phyloP scores from a whole-genome alignment of 129 eudicot species.

The Pulicaria dysenterica region DNA sequence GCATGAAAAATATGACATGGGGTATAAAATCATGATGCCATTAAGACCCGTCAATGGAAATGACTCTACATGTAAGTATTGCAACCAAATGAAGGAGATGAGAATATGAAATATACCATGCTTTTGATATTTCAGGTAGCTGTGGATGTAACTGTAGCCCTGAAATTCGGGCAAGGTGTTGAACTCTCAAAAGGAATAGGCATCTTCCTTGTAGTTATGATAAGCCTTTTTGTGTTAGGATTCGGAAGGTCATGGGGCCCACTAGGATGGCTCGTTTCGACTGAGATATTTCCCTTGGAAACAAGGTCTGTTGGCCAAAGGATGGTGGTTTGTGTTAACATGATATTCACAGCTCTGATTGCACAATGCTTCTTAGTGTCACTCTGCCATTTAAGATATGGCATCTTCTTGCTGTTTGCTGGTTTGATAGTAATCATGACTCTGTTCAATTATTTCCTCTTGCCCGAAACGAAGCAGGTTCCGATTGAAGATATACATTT shows the following conservation, averaged over 20 bases:
- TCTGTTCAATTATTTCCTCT: slow-evolving; percentile 57
- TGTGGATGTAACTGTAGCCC: slow-evolving; percentile 62
- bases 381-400: slow-evolving; percentile 69
- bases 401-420: slow-evolving; percentile 76
- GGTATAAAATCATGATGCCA: too few species aligned
- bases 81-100: too few species aligned
- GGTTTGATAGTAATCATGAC: slow-evolving; percentile 58
- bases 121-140: slow-evolving; percentile 53
- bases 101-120: too few species aligned
- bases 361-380: slow-evolving; percentile 77
- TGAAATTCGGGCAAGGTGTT: slow-evolving; percentile 73
- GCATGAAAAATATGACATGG: too few species aligned
- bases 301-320: slow-evolving; percentile 98
- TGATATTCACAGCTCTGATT: slow-evolving; percentile 77
- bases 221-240: slow-evolving; percentile 73
- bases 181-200: slow-evolving; percentile 61
- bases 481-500: slow-evolving; percentile 86
- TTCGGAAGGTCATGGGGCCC: slow-evolving; percentile 99
- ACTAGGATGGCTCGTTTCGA: slow-evolving; percentile 90
- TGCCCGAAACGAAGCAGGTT: slow-evolving; percentile 88
- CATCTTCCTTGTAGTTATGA: slow-evolving; percentile 58
- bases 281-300: slow-evolving; percentile 90
- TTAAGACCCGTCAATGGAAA: too few species aligned
- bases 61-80: too few species aligned
- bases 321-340: slow-evolving; percentile 87